A percentile compares a stretch with the other conserved stretches of the same genome.
These are phyloP conservation scores for Quercus lobata DNA, from an alignment of 331 rosid species.

Conservation along the genomic window DNA sequence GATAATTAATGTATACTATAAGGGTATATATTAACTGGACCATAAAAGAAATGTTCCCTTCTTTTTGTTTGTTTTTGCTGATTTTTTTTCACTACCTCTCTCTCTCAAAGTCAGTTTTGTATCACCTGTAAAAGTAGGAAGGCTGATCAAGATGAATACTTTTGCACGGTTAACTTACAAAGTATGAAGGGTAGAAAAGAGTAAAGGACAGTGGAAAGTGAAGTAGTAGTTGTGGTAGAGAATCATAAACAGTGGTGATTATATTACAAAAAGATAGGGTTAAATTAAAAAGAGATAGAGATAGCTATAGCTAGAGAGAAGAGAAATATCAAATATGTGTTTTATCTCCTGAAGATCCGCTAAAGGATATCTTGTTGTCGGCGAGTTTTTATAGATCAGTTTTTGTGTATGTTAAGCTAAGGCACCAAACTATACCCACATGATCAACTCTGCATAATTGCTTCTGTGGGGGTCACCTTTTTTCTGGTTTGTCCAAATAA, in stretches of 20 bases:
- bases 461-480: neutral
- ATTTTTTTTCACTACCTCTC: too few species aligned
- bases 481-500: neutral
- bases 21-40: too few species aligned
- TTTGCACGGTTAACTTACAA: neutral
- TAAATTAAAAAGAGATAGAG: neutral
- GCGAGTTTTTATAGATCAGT: neutral
- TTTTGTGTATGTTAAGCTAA: neutral
- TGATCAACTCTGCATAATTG: neutral
- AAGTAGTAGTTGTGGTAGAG: neutral
- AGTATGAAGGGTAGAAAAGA: neutral
- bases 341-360: slow-evolving; percentile 19
- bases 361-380: slow-evolving; percentile 21
- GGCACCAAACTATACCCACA: neutral
- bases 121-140: neutral
- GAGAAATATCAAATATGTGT: neutral
- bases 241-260: slow-evolving; percentile 18
- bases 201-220: neutral
- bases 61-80: too few species aligned
- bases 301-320: too few species aligned
- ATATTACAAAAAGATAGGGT: slow-evolving; percentile 9
- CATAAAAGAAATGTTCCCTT: too few species aligned
- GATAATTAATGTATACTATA: too few species aligned
- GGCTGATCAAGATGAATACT: neutral
- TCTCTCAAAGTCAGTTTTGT: too few species aligned